Evolutionary conservation across 2,329 filamentous ascomycete species (phyloP).

Genomic region (Colletotrichum sp.): DNA sequence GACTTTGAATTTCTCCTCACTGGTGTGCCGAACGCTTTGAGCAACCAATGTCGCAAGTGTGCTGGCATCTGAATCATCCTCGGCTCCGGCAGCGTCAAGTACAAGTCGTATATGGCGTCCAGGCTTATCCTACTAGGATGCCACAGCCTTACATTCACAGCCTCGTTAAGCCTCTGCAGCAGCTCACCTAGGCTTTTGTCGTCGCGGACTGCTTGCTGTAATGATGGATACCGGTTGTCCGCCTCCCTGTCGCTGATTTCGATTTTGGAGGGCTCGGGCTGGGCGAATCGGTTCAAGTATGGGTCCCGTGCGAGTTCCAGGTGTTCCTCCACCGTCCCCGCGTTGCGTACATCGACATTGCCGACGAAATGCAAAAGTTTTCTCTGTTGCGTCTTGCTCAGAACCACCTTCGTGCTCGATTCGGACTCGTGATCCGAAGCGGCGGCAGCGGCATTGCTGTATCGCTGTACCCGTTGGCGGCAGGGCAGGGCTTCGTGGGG

Average conservation of each 20-base stretch:
- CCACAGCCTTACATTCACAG: slow-evolving; percentile 45
- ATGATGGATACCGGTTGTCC: slow-evolving; percentile 52
- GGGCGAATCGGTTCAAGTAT: slow-evolving; percentile 59
- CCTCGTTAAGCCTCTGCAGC: slow-evolving; percentile 44
- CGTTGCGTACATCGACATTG: slow-evolving; percentile 33
- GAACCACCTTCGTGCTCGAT: background rate
- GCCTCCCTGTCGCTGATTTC: slow-evolving; percentile 54
- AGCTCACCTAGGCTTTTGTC: slow-evolving; percentile 38
- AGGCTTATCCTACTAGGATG: slow-evolving; percentile 45
- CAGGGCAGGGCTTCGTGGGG: background rate
- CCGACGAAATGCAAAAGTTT: slow-evolving; percentile 60
- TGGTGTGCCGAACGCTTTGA: slow-evolving; percentile 72
- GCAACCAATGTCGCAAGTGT: slow-evolving; percentile 63
- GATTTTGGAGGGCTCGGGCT: slow-evolving; percentile 52
- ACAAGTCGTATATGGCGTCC: slow-evolving; percentile 53
- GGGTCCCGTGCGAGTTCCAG: slow-evolving; percentile 58
- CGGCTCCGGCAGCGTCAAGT: slow-evolving; percentile 55
- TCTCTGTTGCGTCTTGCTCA: slow-evolving; percentile 24
- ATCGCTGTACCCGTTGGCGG: background rate
- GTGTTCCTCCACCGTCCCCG: slow-evolving; percentile 56
- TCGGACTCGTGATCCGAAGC: slow-evolving; percentile 22
- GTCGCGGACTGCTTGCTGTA: slow-evolving; percentile 41
- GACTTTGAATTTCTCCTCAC: slow-evolving; percentile 60
- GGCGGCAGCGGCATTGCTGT: slow-evolving; percentile 20
- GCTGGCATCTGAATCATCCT: slow-evolving; percentile 56